These are phyloP conservation scores for Quercus suber DNA, from an alignment of 306 rosid species.

Conservation along the genomic window DNA sequence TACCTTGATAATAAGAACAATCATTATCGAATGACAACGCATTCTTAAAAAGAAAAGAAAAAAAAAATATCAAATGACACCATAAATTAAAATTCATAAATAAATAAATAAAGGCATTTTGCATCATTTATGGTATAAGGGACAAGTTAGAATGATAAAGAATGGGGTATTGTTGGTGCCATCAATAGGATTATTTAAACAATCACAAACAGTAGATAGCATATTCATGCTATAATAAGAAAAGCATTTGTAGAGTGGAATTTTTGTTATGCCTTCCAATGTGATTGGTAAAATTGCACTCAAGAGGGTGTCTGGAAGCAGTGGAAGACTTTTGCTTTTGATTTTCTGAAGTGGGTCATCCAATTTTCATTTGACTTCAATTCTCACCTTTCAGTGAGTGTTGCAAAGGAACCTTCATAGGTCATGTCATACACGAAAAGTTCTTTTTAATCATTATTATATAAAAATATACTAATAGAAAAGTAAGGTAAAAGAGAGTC, in stretches of 20 bases:
- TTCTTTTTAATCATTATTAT: conserved; percentile 7
- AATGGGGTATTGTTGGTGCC: conserved; percentile 4
- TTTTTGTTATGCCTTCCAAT: conserved; percentile 24
- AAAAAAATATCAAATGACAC: too few species aligned
- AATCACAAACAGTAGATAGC: conserved; percentile 28
- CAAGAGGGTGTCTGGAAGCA: conserved; percentile 27
- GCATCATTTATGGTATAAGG: conserved; percentile 13
- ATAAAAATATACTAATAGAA: neutral
- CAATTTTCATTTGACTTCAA: conserved; percentile 43
- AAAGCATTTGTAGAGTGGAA: conserved; percentile 37
- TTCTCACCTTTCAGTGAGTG: conserved; percentile 36
- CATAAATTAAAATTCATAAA: too few species aligned
- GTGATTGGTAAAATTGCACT: conserved; percentile 41
- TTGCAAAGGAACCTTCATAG: conserved; percentile 6
- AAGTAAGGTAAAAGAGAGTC: conserved; percentile 2
- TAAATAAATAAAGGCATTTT: neutral
- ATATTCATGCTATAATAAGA: conserved; percentile 27
- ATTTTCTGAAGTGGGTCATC: conserved; percentile 34
- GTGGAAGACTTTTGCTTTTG: conserved; percentile 27
- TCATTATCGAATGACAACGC: too few species aligned
- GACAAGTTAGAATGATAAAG: conserved; percentile 12
- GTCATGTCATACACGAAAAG: conserved; percentile 17
- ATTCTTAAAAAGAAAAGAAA: too few species aligned
- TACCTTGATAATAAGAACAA: too few species aligned
- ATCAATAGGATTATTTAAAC: conserved; percentile 20